These are phyloP conservation scores for Xylaria sp. DNA, from an alignment of 2,329 filamentous ascomycete species.

Conservation along the genomic window DNA sequence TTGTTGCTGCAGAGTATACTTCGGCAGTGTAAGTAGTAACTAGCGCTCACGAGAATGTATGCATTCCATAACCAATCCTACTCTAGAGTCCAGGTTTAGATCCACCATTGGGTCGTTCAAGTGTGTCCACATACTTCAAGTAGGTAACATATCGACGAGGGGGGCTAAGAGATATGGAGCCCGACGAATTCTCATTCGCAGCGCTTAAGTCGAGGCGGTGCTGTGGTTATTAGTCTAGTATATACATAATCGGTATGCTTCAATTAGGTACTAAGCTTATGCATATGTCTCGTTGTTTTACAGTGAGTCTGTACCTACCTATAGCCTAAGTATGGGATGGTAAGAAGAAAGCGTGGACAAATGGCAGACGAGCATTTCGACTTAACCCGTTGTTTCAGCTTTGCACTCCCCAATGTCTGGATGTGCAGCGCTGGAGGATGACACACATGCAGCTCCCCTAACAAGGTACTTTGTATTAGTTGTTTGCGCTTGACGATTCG, in stretches of 20 bases:
- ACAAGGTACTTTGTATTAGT: constrained; percentile 12
- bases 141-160: neutral
- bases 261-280: constrained; percentile 20
- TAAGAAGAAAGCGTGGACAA: constrained; percentile 29
- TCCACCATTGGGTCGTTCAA: neutral
- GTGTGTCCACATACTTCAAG: neutral
- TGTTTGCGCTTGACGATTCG: constrained; percentile 27
- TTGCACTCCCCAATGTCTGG: constrained; percentile 26
- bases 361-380: constrained; percentile 12
- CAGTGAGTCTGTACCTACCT: constrained; percentile 5
- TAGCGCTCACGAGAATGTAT: neutral
- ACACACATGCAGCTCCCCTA: constrained; percentile 31
- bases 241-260: neutral
- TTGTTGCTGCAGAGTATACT: neutral
- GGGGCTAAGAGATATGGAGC: neutral
- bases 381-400: constrained; percentile 21
- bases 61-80: constrained; percentile 8
- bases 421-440: constrained; percentile 26
- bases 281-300: neutral
- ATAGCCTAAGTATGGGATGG: neutral
- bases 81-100: neutral
- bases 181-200: constrained; percentile 15
- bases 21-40: neutral
- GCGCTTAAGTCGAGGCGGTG: neutral
- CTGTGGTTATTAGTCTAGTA: too few species aligned